Percentiles rank a stretch among this genome's conserved stretches.
Conservation (phyloP, 306 rosid species). For the Rubus idaeus region DNA sequence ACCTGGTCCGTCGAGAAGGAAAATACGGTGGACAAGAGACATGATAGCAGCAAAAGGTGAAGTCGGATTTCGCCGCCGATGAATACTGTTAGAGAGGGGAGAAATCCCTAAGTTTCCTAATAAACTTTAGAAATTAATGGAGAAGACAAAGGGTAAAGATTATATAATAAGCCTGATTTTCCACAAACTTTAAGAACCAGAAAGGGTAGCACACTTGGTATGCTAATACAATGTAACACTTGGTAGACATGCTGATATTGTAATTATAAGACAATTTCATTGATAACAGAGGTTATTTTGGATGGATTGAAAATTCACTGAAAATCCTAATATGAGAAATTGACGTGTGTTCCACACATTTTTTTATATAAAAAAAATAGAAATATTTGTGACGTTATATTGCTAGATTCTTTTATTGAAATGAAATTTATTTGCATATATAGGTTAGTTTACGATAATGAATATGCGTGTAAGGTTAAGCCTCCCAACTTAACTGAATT, state of each 20-base stretch:
- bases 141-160: background rate
- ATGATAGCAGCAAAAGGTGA: background rate
- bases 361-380: too few species aligned
- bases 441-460: too few species aligned
- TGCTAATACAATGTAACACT: background rate
- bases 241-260: background rate
- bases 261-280: background rate
- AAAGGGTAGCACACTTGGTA: background rate
- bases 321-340: too few species aligned
- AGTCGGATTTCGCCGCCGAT: background rate
- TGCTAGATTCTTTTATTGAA: too few species aligned
- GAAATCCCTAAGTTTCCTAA: background rate
- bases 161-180: background rate
- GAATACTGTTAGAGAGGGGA: background rate
- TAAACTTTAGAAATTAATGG: background rate
- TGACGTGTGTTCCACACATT: too few species aligned
- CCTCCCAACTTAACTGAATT: too few species aligned
- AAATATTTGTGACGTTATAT: too few species aligned
- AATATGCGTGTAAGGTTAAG: too few species aligned
- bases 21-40: background rate
- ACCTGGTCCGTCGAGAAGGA: background rate
- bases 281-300: background rate
- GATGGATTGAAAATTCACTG: background rate
- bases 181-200: background rate
- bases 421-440: too few species aligned